Base-by-base conservation (phyloP, 106 monocot genomes). In the Hemerocallis citrina region DNA sequence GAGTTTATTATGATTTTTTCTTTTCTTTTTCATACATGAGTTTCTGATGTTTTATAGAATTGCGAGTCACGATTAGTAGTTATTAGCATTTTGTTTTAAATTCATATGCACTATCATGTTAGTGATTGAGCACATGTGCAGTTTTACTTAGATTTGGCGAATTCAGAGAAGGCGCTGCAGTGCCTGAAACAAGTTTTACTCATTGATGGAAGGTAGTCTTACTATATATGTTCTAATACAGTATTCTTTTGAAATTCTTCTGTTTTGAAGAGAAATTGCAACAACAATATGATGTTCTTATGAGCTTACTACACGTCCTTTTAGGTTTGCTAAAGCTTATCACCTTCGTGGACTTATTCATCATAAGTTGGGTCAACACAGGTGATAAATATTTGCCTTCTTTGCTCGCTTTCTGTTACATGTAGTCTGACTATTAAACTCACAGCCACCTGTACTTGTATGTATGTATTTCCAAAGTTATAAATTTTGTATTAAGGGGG, bases 261-360 rank as follows among this genome's bases (percentile, higher is more conserved):
- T 61, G 3, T 16, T 42, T 36, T 36, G 24, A 14, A 14, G 11
- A 17, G 17, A 40, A 59, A 40, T 15, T 58, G 4, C 36, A 35
- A 2, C 5, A 61, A 62, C 7, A 43, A 9, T 44, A 62, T 40
- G 39, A 38, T 34, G 10, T 55, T 9, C 22, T 62, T 55, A 57
- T 36, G 33, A 35, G 35, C 57, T 36, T 44, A 62, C 37, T 31
- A 43, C 12, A 29, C 24, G 27, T 61, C 41, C 4, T 62, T 5
- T 30, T 74, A 94, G 94, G 73, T 89, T 77, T 87, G 57, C 78
- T 57, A 96, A 96, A 76, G 95, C 95, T 69, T 86, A 86, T 75
- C 71, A 90, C 74, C 68, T 96, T 52, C 89, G 95, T 54, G 95
- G 95, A 32, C 43, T 87, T 45, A 78, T 96, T 42, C 61, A 77